Evolutionary conservation across 495 filamentous ascomycete species (phyloP).

Genomic region (Penicillium canescens): DNA sequence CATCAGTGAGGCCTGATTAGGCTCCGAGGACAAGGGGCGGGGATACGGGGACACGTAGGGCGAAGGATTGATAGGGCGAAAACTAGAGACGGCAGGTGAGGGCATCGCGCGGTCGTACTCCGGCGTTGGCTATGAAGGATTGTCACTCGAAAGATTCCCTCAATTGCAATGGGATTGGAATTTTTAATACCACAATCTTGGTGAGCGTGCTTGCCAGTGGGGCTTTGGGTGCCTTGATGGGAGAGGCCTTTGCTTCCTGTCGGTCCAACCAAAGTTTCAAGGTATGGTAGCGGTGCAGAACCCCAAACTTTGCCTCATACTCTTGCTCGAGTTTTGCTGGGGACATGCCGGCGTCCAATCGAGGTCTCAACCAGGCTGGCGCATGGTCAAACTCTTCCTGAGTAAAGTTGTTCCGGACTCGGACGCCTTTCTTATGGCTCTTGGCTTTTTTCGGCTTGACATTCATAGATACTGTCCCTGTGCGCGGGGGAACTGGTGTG

Average conservation of each 20-base stretch:
- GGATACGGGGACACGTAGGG: neutral
- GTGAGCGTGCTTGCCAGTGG: neutral
- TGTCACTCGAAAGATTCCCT: neutral
- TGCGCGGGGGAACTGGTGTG: too few species aligned
- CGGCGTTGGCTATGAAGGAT: neutral
- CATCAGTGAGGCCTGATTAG: neutral
- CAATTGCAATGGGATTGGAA: neutral
- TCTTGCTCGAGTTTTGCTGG: neutral
- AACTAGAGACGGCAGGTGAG: neutral
- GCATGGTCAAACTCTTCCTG: constrained; percentile 1
- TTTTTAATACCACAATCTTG: constrained; percentile 2
- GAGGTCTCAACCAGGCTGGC: constrained; percentile 1
- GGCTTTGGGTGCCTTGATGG: neutral
- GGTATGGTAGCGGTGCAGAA: neutral
- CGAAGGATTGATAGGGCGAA: neutral
- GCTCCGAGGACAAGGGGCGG: neutral
- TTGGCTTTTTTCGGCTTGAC: neutral
- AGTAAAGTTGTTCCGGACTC: constrained; percentile 5
- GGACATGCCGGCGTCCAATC: neutral
- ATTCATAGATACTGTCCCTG: too few species aligned
- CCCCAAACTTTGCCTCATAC: neutral
- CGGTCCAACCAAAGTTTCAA: constrained; percentile 1
- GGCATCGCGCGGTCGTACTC: neutral
- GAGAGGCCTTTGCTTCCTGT: neutral
- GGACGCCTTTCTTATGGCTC: neutral